A percentile compares a stretch with the other conserved stretches of the same genome.
phyloP scores from a whole-genome alignment of 2,329 filamentous ascomycete species.

The Botrytis cinerea region DNA sequence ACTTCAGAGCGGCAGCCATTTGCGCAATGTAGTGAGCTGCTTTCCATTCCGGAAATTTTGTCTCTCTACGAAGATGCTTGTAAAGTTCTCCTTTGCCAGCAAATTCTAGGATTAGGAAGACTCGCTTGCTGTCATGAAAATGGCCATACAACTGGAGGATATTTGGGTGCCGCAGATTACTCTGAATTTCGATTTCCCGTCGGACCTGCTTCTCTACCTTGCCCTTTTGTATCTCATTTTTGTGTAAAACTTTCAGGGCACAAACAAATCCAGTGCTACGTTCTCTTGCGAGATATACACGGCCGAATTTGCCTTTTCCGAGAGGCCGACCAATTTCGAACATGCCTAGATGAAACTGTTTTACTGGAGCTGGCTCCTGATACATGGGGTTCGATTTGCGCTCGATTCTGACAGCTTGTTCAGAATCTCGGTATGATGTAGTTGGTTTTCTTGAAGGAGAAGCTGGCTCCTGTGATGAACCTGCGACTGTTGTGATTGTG shows the following conservation, averaged over 20 bases:
- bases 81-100: constrained; percentile 73
- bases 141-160: constrained; percentile 70
- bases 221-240: constrained; percentile 67
- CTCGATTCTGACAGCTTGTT: constrained; percentile 54
- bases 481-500: constrained; percentile 65
- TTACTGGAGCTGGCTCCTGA: constrained; percentile 58
- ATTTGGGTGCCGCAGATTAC: constrained; percentile 71
- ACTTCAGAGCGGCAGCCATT: constrained; percentile 81
- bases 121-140: constrained; percentile 72
- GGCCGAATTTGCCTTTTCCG: constrained; percentile 73
- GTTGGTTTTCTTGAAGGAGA: constrained; percentile 57
- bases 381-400: constrained; percentile 54
- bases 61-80: constrained; percentile 69
- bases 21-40: constrained; percentile 74
- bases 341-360: constrained; percentile 73
- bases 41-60: constrained; percentile 70
- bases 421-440: constrained; percentile 46
- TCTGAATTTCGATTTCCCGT: constrained; percentile 74
- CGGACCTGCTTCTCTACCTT: constrained; percentile 71
- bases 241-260: constrained; percentile 73
- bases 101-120: constrained; percentile 73
- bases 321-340: constrained; percentile 75
- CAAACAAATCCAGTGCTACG: constrained; percentile 69
- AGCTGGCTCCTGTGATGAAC: constrained; percentile 61
- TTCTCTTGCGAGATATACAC: constrained; percentile 72